Conservation (phyloP, 2,329 filamentous ascomycete species). For the Fusarium pseudograminearum region DNA sequence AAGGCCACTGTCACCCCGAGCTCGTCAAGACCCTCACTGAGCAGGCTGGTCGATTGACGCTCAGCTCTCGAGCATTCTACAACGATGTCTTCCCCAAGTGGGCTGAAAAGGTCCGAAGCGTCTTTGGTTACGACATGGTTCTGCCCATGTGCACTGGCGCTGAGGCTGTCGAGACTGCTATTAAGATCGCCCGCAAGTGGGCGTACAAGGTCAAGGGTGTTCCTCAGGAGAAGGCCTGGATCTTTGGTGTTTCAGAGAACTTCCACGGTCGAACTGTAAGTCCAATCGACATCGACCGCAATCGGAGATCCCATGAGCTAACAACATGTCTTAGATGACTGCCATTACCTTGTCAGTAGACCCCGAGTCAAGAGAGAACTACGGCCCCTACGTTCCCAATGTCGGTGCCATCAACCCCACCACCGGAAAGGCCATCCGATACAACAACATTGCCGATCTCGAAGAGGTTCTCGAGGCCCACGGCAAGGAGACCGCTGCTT, state of each 20-base stretch:
- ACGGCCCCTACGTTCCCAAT: slow-evolving; percentile 93
- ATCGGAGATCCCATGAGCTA: slow-evolving; percentile 5
- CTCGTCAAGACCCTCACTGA: slow-evolving; percentile 90
- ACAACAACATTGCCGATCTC: slow-evolving; percentile 41
- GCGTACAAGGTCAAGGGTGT: slow-evolving; percentile 42
- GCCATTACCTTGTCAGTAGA: slow-evolving; percentile 96
- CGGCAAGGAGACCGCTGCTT: slow-evolving; percentile 38
- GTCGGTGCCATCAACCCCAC: slow-evolving; percentile 72
- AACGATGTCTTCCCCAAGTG: slow-evolving; percentile 42
- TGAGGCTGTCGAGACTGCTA: slow-evolving; percentile 39
- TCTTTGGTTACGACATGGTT: slow-evolving; percentile 41
- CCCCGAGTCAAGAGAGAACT: slow-evolving; percentile 95
- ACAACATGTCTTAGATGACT: slow-evolving; percentile 72
- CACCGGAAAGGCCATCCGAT: slow-evolving; percentile 39
- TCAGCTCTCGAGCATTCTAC: slow-evolving; percentile 40
- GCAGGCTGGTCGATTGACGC: slow-evolving; percentile 80
- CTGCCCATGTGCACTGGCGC: slow-evolving; percentile 42
- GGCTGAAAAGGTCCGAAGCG: slow-evolving; percentile 39
- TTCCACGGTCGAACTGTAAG: slow-evolving; percentile 71
- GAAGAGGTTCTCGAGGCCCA: slow-evolving; percentile 38
- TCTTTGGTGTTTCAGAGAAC: slow-evolving; percentile 41
- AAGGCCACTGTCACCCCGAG: slow-evolving; percentile 74
- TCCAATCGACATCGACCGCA: slow-evolving; percentile 28
- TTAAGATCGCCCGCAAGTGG: slow-evolving; percentile 42
- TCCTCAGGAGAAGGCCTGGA: slow-evolving; percentile 39